These are phyloP conservation scores for Paradendryphiella salina DNA, from an alignment of 2,329 filamentous ascomycete species.

Conservation along the genomic window DNA sequence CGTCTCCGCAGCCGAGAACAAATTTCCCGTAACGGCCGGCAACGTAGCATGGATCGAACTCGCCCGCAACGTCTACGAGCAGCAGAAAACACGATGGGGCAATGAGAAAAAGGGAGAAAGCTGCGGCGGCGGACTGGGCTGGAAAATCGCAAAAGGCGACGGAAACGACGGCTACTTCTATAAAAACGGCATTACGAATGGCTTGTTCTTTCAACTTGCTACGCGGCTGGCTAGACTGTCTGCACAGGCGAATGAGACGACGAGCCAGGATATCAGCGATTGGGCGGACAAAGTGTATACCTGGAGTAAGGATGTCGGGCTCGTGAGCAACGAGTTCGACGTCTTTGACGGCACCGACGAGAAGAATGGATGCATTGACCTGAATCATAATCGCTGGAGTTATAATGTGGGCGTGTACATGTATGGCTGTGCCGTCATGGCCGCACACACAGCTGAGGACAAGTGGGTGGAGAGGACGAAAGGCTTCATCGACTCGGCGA, in stretches of 20 bases:
- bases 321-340: conserved; percentile 54
- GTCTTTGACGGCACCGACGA: conserved; percentile 57
- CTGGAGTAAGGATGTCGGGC: conserved; percentile 53
- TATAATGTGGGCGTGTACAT: conserved; percentile 58
- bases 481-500: conserved; percentile 43
- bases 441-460: conserved; percentile 20
- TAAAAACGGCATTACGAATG: conserved; percentile 79
- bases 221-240: conserved; percentile 63
- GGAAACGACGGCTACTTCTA: conserved; percentile 69
- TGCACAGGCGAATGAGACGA: conserved; percentile 62
- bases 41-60: conserved; percentile 64
- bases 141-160: conserved; percentile 78
- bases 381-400: conserved; percentile 52
- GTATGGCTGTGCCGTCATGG: conserved; percentile 50
- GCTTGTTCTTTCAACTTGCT: conserved; percentile 77
- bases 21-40: conserved; percentile 56
- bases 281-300: conserved; percentile 69
- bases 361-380: conserved; percentile 49
- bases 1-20: conserved; percentile 67
- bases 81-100: conserved; percentile 66
- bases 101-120: conserved; percentile 46
- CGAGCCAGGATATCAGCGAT: conserved; percentile 38
- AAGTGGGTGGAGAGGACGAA: conserved; percentile 32
- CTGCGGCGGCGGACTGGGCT: conserved; percentile 68
- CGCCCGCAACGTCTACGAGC: conserved; percentile 71